Conservation (phyloP, 73 alveolate species). For the Paramecium sonneborni region DNA sequence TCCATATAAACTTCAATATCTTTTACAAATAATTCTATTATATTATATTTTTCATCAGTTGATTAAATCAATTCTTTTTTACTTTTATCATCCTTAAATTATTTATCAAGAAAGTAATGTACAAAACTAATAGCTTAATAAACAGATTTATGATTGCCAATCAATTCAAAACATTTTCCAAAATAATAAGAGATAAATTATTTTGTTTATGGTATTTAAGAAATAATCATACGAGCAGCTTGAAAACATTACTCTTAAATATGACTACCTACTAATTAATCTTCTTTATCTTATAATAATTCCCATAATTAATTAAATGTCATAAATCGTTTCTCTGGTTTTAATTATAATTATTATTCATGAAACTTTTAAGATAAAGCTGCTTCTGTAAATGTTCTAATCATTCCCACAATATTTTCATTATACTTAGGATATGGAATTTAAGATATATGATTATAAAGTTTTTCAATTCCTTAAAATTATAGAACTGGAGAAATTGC, state of each 20-base stretch:
- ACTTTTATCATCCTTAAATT: neutral
- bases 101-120: slow-evolving; percentile 6
- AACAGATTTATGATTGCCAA: slow-evolving; percentile 17
- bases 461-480: neutral
- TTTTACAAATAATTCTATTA: slow-evolving; percentile 35
- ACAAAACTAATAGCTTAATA: slow-evolving; percentile 8
- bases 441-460: neutral
- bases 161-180: slow-evolving; percentile 21
- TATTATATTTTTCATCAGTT: neutral
- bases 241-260: neutral
- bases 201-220: neutral
- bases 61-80: neutral
- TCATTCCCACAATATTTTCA: slow-evolving; percentile 36
- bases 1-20: slow-evolving; percentile 45
- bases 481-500: slow-evolving; percentile 25
- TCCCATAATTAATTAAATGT: slow-evolving; percentile 37
- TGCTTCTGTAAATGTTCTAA: slow-evolving; percentile 26
- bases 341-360: neutral
- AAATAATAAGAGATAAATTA: neutral
- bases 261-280: neutral
- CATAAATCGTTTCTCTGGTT: slow-evolving; percentile 14
- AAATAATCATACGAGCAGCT: neutral
- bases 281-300: slow-evolving; percentile 15
- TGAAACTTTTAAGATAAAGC: slow-evolving; percentile 18
- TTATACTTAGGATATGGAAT: neutral